These are phyloP conservation scores for Arthrocladium fulminans DNA, from an alignment of 2,329 filamentous ascomycete species.

Conservation along the genomic window DNA sequence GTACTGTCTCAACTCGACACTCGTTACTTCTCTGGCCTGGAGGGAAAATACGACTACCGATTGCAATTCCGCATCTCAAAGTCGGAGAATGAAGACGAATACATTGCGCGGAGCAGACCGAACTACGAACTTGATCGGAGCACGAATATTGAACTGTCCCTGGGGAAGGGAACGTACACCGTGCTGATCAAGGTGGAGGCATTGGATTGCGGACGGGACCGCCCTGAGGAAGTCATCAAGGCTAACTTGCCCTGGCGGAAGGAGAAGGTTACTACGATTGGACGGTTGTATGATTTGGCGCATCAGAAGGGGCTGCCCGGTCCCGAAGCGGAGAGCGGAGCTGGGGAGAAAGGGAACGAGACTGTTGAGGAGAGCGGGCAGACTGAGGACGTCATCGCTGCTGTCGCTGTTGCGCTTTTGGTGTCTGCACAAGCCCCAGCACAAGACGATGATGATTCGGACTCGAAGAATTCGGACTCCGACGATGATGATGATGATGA, in stretches of 20 bases:
- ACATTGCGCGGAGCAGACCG: conserved; percentile 48
- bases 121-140: conserved; percentile 60
- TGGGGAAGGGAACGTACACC: conserved; percentile 66
- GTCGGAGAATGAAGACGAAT: conserved; percentile 46
- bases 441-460: conserved; percentile 20
- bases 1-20: conserved; percentile 53
- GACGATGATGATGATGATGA: conserved; percentile 4
- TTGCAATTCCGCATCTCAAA: conserved; percentile 51
- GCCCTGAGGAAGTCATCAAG: conserved; percentile 51
- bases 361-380: not conserved
- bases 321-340: conserved; percentile 27
- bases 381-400: not conserved
- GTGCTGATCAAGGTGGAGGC: conserved; percentile 68
- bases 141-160: conserved; percentile 65
- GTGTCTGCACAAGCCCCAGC: not conserved
- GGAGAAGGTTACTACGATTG: conserved; percentile 57
- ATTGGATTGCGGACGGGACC: conserved; percentile 44
- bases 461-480: not conserved
- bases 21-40: conserved; percentile 51
- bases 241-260: conserved; percentile 53
- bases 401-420: not conserved
- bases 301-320: conserved; percentile 36
- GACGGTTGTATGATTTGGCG: conserved; percentile 39
- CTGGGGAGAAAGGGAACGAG: conserved; percentile 30
- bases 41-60: conserved; percentile 49